Conservation (phyloP, 768 basidiomycete genomes). For the Daedalea quercina region DNA sequence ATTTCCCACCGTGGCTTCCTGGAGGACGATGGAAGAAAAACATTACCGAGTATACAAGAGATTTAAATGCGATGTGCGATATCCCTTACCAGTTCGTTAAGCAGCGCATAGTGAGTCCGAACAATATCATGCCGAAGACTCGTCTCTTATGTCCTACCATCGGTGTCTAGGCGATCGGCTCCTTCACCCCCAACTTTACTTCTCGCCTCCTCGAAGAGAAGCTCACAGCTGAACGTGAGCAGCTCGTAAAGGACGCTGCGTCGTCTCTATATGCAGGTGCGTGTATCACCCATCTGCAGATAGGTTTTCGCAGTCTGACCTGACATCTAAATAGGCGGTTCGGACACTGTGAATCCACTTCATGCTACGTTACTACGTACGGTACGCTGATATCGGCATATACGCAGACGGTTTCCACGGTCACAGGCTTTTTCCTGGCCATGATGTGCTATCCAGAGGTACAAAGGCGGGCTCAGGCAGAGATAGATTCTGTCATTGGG, state of each 20-base stretch:
- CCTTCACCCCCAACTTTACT: constrained; percentile 49
- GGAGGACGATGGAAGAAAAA: constrained; percentile 29
- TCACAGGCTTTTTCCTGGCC: constrained; percentile 24
- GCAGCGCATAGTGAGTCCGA: constrained; percentile 24
- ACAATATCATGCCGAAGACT: no score
- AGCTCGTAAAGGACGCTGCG: constrained; percentile 58
- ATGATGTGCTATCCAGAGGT: constrained; percentile 25
- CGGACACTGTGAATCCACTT: constrained; percentile 29
- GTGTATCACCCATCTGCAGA: no score
- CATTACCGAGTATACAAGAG: constrained; percentile 12
- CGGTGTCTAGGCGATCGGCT: constrained; percentile 45
- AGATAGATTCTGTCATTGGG: constrained; percentile 26
- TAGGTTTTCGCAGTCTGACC: no score
- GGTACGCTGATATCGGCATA: not conserved
- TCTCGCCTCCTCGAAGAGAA: constrained; percentile 50
- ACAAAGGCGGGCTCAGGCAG: constrained; percentile 23
- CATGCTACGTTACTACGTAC: not conserved
- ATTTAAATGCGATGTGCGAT: constrained; percentile 20
- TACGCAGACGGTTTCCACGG: constrained; percentile 21
- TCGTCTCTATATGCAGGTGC: constrained; percentile 19
- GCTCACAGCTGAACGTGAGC: constrained; percentile 48
- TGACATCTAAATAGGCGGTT: no score
- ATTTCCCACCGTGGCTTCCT: constrained; percentile 35
- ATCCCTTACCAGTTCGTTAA: constrained; percentile 26
- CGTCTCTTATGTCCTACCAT: not conserved